phyloP scores from a whole-genome alignment of 1,284 basidiomycete genomes.

The Ganoderma sp. region DNA sequence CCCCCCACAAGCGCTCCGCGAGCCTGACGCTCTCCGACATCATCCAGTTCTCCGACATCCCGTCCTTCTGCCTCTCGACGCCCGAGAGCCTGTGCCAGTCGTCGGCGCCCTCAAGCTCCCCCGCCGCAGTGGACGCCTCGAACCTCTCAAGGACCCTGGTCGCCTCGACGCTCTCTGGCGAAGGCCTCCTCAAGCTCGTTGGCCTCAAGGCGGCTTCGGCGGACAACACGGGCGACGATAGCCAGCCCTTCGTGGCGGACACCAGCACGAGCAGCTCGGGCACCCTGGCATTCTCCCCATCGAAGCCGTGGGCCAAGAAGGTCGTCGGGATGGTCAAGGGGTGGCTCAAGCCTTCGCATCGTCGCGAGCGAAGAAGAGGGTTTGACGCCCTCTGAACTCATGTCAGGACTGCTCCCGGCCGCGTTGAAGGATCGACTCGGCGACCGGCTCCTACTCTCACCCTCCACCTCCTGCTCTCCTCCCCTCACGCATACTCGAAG shows the following conservation, averaged over 20 bases:
- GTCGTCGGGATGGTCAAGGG: background rate
- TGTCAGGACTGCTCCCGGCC: too few species aligned
- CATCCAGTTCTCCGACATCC: background rate
- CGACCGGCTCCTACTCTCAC: too few species aligned
- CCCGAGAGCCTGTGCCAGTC: background rate
- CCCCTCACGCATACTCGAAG: background rate
- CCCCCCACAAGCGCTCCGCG: background rate
- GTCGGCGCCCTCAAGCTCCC: background rate
- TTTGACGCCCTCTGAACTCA: background rate
- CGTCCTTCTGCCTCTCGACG: background rate
- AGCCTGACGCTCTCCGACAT: background rate
- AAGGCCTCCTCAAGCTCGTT: background rate
- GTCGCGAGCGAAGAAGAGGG: background rate
- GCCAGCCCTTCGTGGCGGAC: background rate
- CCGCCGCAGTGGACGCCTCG: background rate
- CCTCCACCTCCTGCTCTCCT: background rate
- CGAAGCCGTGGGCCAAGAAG: background rate
- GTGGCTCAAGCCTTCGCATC: background rate
- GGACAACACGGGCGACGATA: background rate
- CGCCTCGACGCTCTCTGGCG: slow-evolving; percentile 1
- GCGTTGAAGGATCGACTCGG: too few species aligned
- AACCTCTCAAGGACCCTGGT: background rate
- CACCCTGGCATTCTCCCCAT: background rate
- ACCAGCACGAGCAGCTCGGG: background rate
- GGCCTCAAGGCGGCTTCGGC: background rate